Evolutionary conservation across 2,329 filamentous ascomycete species (phyloP), one percentile per base, ranked within the genome.

Genomic region (Sclerotiophoma versabilis): DNA sequence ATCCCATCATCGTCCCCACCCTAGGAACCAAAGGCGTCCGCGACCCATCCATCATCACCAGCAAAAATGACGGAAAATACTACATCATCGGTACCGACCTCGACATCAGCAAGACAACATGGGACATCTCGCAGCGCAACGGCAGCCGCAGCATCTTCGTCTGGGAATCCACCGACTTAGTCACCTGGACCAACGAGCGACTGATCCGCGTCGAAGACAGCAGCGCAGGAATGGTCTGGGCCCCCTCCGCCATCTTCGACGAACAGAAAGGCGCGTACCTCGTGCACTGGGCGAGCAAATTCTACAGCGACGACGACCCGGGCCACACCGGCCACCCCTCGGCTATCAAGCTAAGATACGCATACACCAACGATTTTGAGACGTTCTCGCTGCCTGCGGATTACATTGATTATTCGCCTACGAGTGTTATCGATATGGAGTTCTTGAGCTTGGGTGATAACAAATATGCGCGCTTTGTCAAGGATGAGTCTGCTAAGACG

Each of bases 141-240:
- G 83, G 83, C 0, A 81, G 79, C 0, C 76, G 77, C 22, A 77
- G 79, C 4, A 84, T 85, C 49, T 81, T 83, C 42, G 77, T 84
- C 10, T 85, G 83, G 82, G 81, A 84, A 60, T 81, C 76, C 57
- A 80, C 76, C 0, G 80, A 84, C 47, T 68, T 84, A 4, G 65
- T 82, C 6, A 81, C 77, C 54, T 84, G 81, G 79, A 73, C 62
- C 10, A 70, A 71, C 11, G 81, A 84, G 63, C 71, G 80, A 5
- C 72, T 85, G 2, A 76, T 82, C 0, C 70, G 66, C 0, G 82
- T 85, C 10, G 82, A 84, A 59, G 77, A 83, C 51, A 67, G 68
- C n/a, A 80, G 76, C 3, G 83, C 81, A 0, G 83, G 83, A 3
- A 85, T 84, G 83, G 81, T 84, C 0, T 85, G 83, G 83, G 83